Evolutionary conservation across 2,329 filamentous ascomycete genomes (phyloP), one percentile per base, ranked within the genome.

Genomic region (Clathrospora elynae): DNA sequence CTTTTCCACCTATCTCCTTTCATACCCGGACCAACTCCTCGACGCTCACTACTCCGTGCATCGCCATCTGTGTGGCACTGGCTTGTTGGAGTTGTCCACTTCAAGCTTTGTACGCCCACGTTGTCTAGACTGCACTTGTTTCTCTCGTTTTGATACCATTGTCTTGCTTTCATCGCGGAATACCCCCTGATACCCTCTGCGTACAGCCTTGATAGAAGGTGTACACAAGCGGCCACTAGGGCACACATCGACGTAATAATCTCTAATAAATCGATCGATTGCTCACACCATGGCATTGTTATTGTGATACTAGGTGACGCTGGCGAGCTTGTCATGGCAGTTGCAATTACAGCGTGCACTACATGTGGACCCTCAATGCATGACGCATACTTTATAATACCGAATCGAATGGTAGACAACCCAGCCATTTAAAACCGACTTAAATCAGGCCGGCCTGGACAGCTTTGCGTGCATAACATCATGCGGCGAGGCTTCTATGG

Each of bases 171-270:
- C 61, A 61, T 57, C 57, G 66, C 66, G 59, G 45, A 68, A 71
- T 70, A 70, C 66, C 67, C 66, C 64, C 58, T 65, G 66, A 70
- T 71, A 71, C 67, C 66, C 66, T 67, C 66, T 68, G 61, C 53
- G 67, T 68, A 64, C 64, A 54, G 52, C 65, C 67, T 70, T 68
- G 63, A 68, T 59, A 63, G 66, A 63, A 59, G 41, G 54, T 62
- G 60, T 67, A 65, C 60, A 62, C 64, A 67, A 69, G 66, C 64
- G 65, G 67, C 65, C 67, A 62, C 59, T 68, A 68, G 66, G 67
- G 66, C 67, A 67, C 58, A 49, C 49, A 51, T 46, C 55, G 61
- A 63, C 58, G 56, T 64, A 66, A 67, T 71, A 71, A 70, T 70
- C 46, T 53, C 51, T 70, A 70, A 71, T 70, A 67, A 60, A 58